phyloP scores from a whole-genome alignment of 2,329 filamentous ascomycete species.

The Aspergillus niger region DNA sequence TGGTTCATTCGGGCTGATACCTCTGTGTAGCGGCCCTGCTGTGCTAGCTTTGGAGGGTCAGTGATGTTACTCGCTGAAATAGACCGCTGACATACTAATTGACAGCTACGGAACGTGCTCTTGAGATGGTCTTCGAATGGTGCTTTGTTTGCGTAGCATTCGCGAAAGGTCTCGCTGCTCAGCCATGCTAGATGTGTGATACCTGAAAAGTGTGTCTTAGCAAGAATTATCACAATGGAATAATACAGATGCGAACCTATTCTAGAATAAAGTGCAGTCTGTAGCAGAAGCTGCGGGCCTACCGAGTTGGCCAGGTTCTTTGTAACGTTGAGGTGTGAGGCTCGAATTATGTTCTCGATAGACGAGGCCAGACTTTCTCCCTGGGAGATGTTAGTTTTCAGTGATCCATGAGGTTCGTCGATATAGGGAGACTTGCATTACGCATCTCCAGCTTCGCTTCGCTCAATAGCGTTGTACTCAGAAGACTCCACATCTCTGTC shows the following conservation, averaged over 20 bases:
- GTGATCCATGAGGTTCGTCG: neutral
- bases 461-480: conserved; percentile 79
- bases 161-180: conserved; percentile 72
- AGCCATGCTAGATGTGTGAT: conserved; percentile 56
- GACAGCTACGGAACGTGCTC: conserved; percentile 70
- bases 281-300: conserved; percentile 72
- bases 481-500: conserved; percentile 78
- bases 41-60: conserved; percentile 50
- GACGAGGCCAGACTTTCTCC: conserved; percentile 62
- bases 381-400: conserved; percentile 37
- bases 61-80: conserved; percentile 2
- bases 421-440: conserved; percentile 59
- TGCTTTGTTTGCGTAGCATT: conserved; percentile 66
- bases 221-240: neutral
- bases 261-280: conserved; percentile 72
- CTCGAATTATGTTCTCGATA: conserved; percentile 77
- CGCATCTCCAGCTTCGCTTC: conserved; percentile 80
- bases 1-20: conserved; percentile 63
- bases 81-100: conserved; percentile 48
- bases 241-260: conserved; percentile 57
- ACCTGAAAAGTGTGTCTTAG: conserved; percentile 40
- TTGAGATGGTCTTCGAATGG: conserved; percentile 79
- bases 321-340: conserved; percentile 77
- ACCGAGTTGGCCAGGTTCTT: conserved; percentile 72
- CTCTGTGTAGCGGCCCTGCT: conserved; percentile 70